These are phyloP conservation scores for Phytophthora pseudosyringae DNA, from an alignment of 352 stramenopile genomes.

Conservation along the genomic window DNA sequence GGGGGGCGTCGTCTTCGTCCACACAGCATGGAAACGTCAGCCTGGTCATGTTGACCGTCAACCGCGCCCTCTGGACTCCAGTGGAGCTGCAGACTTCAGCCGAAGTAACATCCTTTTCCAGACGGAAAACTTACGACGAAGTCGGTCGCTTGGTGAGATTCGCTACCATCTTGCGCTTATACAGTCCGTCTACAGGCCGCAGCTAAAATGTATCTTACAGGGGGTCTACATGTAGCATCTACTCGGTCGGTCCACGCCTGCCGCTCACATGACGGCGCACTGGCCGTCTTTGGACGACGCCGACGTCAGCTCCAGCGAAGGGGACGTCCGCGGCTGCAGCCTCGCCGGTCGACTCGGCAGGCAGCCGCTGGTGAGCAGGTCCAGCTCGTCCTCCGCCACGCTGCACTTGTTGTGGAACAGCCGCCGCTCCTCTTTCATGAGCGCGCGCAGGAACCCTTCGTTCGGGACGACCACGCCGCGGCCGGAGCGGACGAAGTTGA, in stretches of 20 bases:
- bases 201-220: constrained; percentile 10
- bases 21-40: constrained; percentile 7
- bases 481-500: constrained; percentile 53
- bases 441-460: constrained; percentile 57
- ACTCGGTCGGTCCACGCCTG: not conserved
- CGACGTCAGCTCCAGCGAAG: not conserved
- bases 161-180: constrained; percentile 17
- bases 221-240: not conserved
- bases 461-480: constrained; percentile 73
- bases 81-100: no score
- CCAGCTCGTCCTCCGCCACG: constrained; percentile 58
- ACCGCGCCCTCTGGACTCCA: constrained; percentile 24
- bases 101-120: constrained; percentile 19
- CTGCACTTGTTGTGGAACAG: constrained; percentile 56
- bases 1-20: not conserved
- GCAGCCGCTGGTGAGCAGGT: constrained; percentile 49
- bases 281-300: constrained; percentile 23
- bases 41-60: no score
- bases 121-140: constrained; percentile 11
- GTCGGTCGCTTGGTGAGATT: constrained; percentile 14
- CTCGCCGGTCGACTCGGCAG: constrained; percentile 39
- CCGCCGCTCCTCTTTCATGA: constrained; percentile 55
- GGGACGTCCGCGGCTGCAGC: constrained; percentile 10
- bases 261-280: constrained; percentile 30
- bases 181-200: constrained; percentile 3